Conservation (phyloP, 352 stramenopile genomes). For the Phytophthora brassicae region DNA sequence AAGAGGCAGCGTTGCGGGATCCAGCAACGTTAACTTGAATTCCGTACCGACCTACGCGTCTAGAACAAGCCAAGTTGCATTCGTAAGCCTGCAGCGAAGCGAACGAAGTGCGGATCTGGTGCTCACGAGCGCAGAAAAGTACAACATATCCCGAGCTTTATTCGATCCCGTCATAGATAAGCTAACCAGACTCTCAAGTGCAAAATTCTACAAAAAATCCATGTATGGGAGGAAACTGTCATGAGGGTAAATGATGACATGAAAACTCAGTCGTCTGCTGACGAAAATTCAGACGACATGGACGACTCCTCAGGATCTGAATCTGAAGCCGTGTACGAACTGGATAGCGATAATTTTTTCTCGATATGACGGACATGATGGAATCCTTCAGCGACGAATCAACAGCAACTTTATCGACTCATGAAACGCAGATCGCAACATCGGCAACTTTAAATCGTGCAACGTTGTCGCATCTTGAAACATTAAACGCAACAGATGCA, state of each 20-base stretch:
- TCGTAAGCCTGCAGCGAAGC: background rate
- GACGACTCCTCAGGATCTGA: too few species aligned
- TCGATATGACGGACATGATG: too few species aligned
- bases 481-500: background rate
- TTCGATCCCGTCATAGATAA: background rate
- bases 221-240: background rate
- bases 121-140: background rate
- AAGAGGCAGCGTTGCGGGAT: background rate
- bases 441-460: too few species aligned
- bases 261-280: background rate
- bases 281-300: too few species aligned
- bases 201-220: background rate
- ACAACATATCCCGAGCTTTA: background rate
- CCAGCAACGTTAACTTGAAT: too few species aligned
- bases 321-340: too few species aligned
- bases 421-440: too few species aligned
- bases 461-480: too few species aligned
- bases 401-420: too few species aligned
- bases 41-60: too few species aligned
- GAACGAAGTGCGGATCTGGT: background rate
- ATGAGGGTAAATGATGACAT: background rate
- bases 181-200: background rate
- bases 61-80: background rate
- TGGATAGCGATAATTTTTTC: too few species aligned
- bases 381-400: too few species aligned